phyloP scores from a whole-genome alignment of 2,329 filamentous ascomycete species.

The Cordyceps cateniannulata region DNA sequence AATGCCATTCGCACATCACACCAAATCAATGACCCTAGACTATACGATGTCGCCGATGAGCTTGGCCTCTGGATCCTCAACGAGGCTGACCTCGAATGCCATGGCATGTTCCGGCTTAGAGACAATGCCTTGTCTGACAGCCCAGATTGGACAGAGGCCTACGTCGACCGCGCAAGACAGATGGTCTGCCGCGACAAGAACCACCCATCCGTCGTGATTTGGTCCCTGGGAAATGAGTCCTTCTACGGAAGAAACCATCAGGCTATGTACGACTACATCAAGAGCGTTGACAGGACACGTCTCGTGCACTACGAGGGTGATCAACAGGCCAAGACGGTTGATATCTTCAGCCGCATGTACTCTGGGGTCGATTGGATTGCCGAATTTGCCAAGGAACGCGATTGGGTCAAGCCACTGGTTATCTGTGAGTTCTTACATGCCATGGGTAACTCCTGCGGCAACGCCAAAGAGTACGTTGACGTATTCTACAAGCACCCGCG shows the following conservation, averaged over 20 bases:
- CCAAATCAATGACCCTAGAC: conserved; percentile 53
- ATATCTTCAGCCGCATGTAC: conserved; percentile 64
- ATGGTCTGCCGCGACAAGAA: conserved; percentile 55
- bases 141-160: conserved; percentile 54
- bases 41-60: conserved; percentile 58
- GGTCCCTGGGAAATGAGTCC: conserved; percentile 66
- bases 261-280: conserved; percentile 61
- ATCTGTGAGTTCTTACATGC: conserved; percentile 52
- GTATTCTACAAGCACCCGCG: conserved; percentile 48
- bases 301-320: conserved; percentile 63
- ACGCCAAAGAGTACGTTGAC: conserved; percentile 60
- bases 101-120: conserved; percentile 40
- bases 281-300: conserved; percentile 47
- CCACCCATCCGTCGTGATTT: conserved; percentile 60
- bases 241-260: conserved; percentile 64
- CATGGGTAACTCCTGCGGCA: conserved; percentile 68
- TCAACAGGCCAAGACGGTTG: conserved; percentile 47
- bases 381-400: conserved; percentile 31
- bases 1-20: conserved; percentile 65
- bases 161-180: conserved; percentile 59
- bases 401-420: conserved; percentile 51
- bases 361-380: conserved; percentile 41
- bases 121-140: conserved; percentile 47
- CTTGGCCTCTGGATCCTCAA: conserved; percentile 59
- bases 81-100: conserved; percentile 49